Base-by-base conservation (phyloP, 306 rosid species). In the Castanea crenata region DNA sequence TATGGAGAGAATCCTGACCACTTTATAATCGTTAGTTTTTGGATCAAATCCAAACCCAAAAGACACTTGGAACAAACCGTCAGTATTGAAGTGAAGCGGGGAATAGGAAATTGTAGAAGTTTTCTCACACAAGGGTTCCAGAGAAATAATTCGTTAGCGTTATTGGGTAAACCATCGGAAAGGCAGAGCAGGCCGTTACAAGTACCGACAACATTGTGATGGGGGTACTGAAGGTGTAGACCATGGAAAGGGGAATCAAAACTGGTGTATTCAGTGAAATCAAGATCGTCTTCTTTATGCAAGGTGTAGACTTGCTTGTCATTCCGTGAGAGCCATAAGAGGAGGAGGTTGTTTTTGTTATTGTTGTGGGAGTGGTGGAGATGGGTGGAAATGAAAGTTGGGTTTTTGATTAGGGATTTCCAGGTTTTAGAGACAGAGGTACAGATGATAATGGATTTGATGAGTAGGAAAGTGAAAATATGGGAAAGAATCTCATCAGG, bases 51-150 rank as follows among this genome's bases (percentile, higher is more conserved):
- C 83, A 25, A 83, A 76, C 18, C 59, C 84, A 19, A 79, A 31
- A 20, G 1, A 15, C n/a, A 0, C 0, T 2, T 0, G 1, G 41
- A 1, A 38, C 44, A 0, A 0, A 38, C 10, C 10, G 0, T 0
- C 0, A 7, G 46, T 0, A 0, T 38, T 2, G 46, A 7, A 0
- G 5, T 31, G 0, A 4, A 67, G 0, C 0, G 10, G 52, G 78
- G 87, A 31, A 3, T 1, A 0, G 87, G 84, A 38, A 83, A 75
- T 2, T 27, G 46, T 10, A 79, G 58, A 38, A 14, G 63, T 27
- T 77, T 71, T 8, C 84, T 74, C 27, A 83, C n/a, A 56, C 18
- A 62, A 4, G 87, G 87, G 81, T 79, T 83, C 64, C 81, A 79
- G 0, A 83, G 20, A 52, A 20, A 14, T 3, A 76, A 9, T 16